These are phyloP conservation scores for Pichia sp. DNA, from an alignment of 1,139 yeast species.

Conservation along the genomic window DNA sequence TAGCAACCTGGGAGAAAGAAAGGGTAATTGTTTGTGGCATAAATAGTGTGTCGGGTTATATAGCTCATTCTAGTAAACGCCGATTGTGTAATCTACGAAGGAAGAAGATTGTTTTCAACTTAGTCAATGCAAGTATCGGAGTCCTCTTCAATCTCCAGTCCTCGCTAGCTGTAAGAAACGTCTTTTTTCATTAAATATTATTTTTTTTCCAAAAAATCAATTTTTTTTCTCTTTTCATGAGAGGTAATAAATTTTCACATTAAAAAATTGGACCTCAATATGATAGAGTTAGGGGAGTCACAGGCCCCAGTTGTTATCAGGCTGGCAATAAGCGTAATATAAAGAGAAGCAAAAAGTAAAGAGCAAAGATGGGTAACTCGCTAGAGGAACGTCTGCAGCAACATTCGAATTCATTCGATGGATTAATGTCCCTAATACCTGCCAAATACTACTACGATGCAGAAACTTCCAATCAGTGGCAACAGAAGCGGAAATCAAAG, in stretches of 20 bases:
- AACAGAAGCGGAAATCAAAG: conserved; percentile 67
- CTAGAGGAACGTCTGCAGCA: conserved; percentile 76
- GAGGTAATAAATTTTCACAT: conserved; percentile 3
- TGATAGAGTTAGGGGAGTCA: not conserved
- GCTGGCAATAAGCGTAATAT: not conserved
- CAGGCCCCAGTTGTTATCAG: not conserved
- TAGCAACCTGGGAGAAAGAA: conserved; percentile 67
- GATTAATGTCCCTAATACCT: conserved; percentile 84
- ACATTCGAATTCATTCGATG: conserved; percentile 86
- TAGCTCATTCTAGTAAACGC: too few relatives aligned
- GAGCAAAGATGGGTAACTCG: conserved; percentile 35
- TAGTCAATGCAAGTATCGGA: too few relatives aligned
- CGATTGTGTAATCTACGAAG: too few relatives aligned
- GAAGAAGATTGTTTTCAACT: too few relatives aligned
- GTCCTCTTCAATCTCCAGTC: not conserved
- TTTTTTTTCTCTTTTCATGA: not conserved
- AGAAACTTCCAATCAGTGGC: conserved; percentile 79
- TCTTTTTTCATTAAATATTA: not conserved
- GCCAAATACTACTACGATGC: conserved; percentile 86
- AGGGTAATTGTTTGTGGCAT: conserved; percentile 41
- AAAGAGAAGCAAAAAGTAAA: not conserved
- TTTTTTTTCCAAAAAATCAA: conserved; percentile 1
- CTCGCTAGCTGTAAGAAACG: not conserved
- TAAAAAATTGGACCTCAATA: not conserved
- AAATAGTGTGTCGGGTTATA: too few relatives aligned